Evolutionary conservation across 495 filamentous ascomycete genomes (phyloP).

Genomic region (Chaetomium cochliodes): DNA sequence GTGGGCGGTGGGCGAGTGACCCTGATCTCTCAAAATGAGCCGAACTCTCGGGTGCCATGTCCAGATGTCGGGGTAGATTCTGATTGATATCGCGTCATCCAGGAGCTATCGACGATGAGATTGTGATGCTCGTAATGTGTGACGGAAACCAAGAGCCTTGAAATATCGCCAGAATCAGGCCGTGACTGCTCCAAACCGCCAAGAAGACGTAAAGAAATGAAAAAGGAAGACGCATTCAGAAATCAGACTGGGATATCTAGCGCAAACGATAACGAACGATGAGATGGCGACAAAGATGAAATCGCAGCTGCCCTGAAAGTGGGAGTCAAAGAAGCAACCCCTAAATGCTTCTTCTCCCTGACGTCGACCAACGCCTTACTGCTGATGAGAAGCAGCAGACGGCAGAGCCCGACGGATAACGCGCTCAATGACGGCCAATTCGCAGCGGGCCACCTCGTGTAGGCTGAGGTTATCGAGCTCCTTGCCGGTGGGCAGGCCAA

Average conservation of each 20-base stretch:
- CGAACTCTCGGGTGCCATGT: neutral
- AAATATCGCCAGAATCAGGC: neutral
- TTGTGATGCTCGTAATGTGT: neutral
- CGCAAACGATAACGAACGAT: neutral
- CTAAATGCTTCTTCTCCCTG: neutral
- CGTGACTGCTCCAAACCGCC: neutral
- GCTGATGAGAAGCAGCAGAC: neutral
- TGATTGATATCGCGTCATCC: neutral
- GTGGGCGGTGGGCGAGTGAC: neutral
- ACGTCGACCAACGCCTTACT: neutral
- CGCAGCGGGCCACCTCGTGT: constrained; percentile 32
- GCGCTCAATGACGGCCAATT: constrained; percentile 44
- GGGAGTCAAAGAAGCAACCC: neutral
- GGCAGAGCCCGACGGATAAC: constrained; percentile 34
- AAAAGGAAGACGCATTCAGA: neutral
- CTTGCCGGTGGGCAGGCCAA: constrained; percentile 32
- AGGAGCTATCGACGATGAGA: constrained; percentile 1
- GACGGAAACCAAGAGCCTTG: neutral
- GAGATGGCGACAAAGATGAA: neutral
- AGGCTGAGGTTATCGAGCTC: constrained; percentile 40
- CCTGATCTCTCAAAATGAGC: neutral
- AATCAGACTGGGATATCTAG: constrained; percentile 5
- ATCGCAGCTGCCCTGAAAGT: neutral
- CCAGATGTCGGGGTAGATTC: neutral
- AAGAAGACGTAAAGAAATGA: neutral